A percentile compares a stretch with the other conserved stretches of the same genome.
These are phyloP conservation scores for Auxenochlorella pyrenoidosa DNA, from an alignment of 139 green algal species.

Conservation along the genomic window DNA sequence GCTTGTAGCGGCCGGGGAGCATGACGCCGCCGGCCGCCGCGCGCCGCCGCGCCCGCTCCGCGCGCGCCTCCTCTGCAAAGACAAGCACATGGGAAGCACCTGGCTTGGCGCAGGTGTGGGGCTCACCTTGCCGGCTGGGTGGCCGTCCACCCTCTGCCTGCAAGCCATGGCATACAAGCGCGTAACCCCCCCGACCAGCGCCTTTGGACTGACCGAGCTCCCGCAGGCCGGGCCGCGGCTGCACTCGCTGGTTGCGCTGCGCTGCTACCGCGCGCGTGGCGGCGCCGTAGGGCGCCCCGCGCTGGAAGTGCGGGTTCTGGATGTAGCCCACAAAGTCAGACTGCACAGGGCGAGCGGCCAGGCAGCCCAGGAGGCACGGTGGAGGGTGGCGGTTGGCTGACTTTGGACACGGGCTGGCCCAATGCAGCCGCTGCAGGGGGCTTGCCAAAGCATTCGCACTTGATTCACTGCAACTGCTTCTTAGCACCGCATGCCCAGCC, in stretches of 20 bases:
- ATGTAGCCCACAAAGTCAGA: slow-evolving; percentile 88
- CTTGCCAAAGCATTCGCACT: no score
- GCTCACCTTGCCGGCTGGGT: no score
- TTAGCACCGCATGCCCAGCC: no score
- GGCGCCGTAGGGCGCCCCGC: slow-evolving; percentile 52
- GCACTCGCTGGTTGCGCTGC: slow-evolving; percentile 67
- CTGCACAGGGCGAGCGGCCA: slow-evolving; percentile 39
- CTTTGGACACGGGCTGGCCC: no score
- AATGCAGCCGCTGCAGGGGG: no score
- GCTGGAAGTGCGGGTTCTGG: slow-evolving; percentile 79
- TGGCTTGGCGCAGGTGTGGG: not conserved
- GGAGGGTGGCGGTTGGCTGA: no score
- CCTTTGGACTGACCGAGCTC: slow-evolving; percentile 1
- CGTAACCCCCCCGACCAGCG: no score
- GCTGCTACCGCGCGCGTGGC: slow-evolving; percentile 43
- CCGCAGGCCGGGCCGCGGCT: slow-evolving; percentile 30
- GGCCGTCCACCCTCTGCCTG: no score
- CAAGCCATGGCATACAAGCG: no score
- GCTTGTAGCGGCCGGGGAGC: slow-evolving; percentile 76
- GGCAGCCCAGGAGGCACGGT: no score
- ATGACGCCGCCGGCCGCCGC: slow-evolving; percentile 56
- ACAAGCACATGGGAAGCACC: not conserved
- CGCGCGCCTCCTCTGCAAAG: slow-evolving; percentile 16
- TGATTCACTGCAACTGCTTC: no score
- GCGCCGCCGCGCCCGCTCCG: slow-evolving; percentile 45